Percentiles rank a stretch among this genome's conserved stretches.
Conservation (phyloP, 176 grass and related monocot genomes). For the Bonia amplexicaulis region DNA sequence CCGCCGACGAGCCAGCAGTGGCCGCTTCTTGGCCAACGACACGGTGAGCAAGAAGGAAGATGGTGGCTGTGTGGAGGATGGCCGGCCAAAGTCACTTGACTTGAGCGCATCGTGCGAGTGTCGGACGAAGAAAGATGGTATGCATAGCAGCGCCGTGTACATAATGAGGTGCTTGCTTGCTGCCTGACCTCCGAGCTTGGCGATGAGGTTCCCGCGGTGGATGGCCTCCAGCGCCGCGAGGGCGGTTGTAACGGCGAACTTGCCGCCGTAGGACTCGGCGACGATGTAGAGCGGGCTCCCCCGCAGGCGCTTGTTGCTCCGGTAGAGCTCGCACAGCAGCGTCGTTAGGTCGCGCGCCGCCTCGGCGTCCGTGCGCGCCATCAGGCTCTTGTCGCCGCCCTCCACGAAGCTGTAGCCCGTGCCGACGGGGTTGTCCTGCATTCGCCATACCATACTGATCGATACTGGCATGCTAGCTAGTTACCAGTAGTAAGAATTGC, state of each 20-base stretch:
- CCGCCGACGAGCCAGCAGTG: too few species aligned
- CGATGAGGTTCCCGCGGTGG: constrained; percentile 18
- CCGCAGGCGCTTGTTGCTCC: constrained; percentile 16
- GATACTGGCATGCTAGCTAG: too few species aligned
- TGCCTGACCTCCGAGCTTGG: constrained; percentile 52
- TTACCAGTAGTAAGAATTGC: background rate
- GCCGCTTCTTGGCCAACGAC: too few species aligned
- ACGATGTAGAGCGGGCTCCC: constrained; percentile 75
- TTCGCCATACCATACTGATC: too few species aligned
- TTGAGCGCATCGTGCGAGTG: too few species aligned
- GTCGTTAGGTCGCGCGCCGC: constrained; percentile 65
- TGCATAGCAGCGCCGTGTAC: too few species aligned
- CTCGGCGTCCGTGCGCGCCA: constrained; percentile 61
- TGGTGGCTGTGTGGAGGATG: too few species aligned
- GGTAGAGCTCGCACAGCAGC: constrained; percentile 51
- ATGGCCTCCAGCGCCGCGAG: constrained; percentile 57
- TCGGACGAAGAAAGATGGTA: too few species aligned
- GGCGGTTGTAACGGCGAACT: constrained; percentile 79
- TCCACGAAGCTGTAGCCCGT: constrained; percentile 90
- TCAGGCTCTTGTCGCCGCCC: constrained; percentile 30
- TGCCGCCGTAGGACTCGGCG: constrained; percentile 92
- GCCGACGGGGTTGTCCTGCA: constrained; percentile 85
- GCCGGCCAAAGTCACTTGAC: too few species aligned
- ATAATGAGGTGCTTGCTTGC: too few species aligned
- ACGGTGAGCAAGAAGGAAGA: too few species aligned